Evolutionary conservation across 2,329 filamentous ascomycete genomes (phyloP), one percentile per base, ranked within the genome.

Genomic region (Cytospora mali): DNA sequence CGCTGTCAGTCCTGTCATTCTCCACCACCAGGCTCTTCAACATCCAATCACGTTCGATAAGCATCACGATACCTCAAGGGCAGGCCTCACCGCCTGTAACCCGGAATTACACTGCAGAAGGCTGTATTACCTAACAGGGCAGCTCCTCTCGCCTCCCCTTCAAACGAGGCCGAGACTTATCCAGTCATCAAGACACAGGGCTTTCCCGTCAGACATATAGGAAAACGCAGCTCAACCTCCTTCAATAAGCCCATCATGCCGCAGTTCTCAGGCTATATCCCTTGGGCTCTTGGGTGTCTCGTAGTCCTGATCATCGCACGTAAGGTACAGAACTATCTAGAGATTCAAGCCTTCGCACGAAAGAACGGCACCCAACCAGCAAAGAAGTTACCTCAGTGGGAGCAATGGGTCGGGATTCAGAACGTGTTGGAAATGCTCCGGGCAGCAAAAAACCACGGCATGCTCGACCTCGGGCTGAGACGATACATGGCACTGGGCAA

Each of bases 401-500:
- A n/a, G n/a, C n/a, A n/a, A n/a, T n/a, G n/a, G n/a, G n/a, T n/a
- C n/a, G n/a, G n/a, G n/a, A n/a, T n/a, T n/a, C n/a, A n/a, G n/a
- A n/a, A n/a, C n/a, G n/a, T n/a, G n/a, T n/a, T n/a, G n/a, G n/a
- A n/a, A n/a, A n/a, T n/a, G n/a, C n/a, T n/a, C n/a, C n/a, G n/a
- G n/a, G n/a, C n/a, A n/a, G n/a, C n/a, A n/a, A n/a, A n/a, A n/a
- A n/a, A n/a, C n/a, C n/a, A n/a, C n/a, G n/a, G n/a, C n/a, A n/a
- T n/a, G n/a, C n/a, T n/a, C n/a, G n/a, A n/a, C n/a, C n/a, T n/a
- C n/a, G n/a, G n/a, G n/a, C n/a, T n/a, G n/a, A n/a, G n/a, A n/a
- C n/a, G n/a, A n/a, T n/a, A n/a, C n/a, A n/a, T 42, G 55, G 55
- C 55, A 35, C 29, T 57, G 55, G 55, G 55, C 39, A 57, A 31